A percentile compares a stretch with the other conserved stretches of the same genome.
Evolutionary conservation across 176 grass and related monocot genomes (phyloP).

Genomic region (Oryza longistaminata): DNA sequence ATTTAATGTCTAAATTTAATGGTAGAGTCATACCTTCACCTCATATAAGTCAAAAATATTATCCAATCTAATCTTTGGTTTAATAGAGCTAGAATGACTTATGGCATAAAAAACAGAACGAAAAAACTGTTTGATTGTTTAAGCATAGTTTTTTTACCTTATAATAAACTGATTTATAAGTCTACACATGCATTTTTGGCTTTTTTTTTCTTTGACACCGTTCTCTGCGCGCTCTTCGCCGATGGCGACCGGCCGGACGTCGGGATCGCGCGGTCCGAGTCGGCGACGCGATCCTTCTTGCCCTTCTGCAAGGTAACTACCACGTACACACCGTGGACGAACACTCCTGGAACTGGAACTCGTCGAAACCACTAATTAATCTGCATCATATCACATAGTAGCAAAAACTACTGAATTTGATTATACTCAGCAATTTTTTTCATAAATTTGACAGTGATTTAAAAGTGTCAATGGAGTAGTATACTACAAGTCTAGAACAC

Average conservation of each 20-base stretch:
- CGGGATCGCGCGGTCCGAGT: constrained; percentile 45
- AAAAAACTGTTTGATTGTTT: too few relatives aligned
- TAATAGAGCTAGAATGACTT: too few relatives aligned
- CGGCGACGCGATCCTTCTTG: constrained; percentile 38
- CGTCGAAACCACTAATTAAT: background rate
- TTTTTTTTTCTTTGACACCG: too few relatives aligned
- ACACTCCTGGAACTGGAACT: background rate
- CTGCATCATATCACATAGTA: too few relatives aligned
- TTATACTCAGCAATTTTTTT: background rate
- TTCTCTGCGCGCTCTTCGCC: constrained; percentile 34
- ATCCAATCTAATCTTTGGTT: too few relatives aligned
- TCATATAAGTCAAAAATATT: too few relatives aligned
- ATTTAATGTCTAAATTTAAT: too few relatives aligned
- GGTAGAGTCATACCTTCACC: too few relatives aligned
- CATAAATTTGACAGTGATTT: background rate
- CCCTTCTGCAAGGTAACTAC: constrained; percentile 63
- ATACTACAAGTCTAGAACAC: background rate
- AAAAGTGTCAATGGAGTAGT: background rate
- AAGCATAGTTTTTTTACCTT: too few relatives aligned
- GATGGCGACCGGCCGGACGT: constrained; percentile 37
- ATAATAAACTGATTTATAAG: too few relatives aligned
- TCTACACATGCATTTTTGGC: too few relatives aligned
- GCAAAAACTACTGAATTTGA: background rate
- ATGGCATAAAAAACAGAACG: too few relatives aligned
- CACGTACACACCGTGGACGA: background rate